phyloP scores from a whole-genome alignment of 2,329 filamentous ascomycete species.

The Podosphaera leucotricha region DNA sequence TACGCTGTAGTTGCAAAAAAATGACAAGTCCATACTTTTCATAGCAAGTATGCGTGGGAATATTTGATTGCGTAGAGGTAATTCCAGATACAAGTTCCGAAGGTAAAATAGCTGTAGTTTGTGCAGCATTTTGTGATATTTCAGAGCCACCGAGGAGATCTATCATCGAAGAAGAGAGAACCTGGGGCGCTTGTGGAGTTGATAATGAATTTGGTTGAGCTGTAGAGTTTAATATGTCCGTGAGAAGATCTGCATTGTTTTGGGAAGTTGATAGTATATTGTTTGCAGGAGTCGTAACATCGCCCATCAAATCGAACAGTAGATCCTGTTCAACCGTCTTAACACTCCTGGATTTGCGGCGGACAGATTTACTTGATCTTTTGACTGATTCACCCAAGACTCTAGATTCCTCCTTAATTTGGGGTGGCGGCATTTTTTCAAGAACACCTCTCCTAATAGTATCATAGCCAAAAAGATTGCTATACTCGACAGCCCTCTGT shows the following conservation, averaged over 20 bases:
- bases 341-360: conserved; percentile 50
- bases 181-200: conserved; percentile 29
- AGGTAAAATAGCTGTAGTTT: conserved; percentile 23
- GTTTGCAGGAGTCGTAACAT: conserved; percentile 34
- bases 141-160: conserved; percentile 47
- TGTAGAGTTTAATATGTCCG: conserved; percentile 71
- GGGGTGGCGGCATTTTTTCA: conserved; percentile 92
- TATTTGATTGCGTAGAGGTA: conserved; percentile 23
- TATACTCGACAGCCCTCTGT: conserved; percentile 85
- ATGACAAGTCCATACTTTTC: conserved; percentile 66
- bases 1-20: conserved; percentile 64
- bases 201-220: conserved; percentile 24
- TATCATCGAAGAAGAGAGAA: conserved; percentile 48
- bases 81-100: conserved; percentile 21
- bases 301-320: conserved; percentile 78
- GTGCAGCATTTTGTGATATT: conserved; percentile 23
- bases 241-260: conserved; percentile 68
- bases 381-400: conserved; percentile 63
- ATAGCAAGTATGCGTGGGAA: conserved; percentile 49
- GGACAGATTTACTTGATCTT: conserved; percentile 41
- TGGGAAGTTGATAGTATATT: conserved; percentile 41
- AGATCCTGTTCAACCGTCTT: conserved; percentile 83
- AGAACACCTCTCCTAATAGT: conserved; percentile 71
- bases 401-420: conserved; percentile 86
- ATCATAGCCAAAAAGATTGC: conserved; percentile 81